Conservation (phyloP, 2,329 filamentous ascomycete species). For the Talaromyces sp. region DNA sequence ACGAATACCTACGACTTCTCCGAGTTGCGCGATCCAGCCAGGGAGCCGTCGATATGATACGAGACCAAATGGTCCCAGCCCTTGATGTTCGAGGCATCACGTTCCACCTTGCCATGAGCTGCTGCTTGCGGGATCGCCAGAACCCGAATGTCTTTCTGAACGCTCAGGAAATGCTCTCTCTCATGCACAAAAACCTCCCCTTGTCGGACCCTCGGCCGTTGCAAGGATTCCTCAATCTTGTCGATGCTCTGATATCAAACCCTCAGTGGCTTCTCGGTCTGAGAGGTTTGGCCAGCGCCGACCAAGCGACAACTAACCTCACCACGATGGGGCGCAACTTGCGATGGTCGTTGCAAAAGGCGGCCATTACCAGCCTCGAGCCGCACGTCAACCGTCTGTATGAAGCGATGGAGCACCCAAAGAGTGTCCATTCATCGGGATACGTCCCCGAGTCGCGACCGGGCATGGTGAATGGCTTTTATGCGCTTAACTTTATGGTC, state of each 20-base stretch:
- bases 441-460: conserved; percentile 9
- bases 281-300: conserved; percentile 19
- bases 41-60: conserved; percentile 56
- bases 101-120: conserved; percentile 67
- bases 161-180: conserved; percentile 59
- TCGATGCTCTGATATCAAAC: conserved; percentile 21
- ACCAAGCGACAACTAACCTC: conserved; percentile 15
- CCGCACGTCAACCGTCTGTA: conserved; percentile 24
- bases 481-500: conserved; percentile 19
- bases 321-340: conserved; percentile 22
- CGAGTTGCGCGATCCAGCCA: conserved; percentile 61
- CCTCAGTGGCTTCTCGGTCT: conserved; percentile 25
- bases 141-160: conserved; percentile 65
- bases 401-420: conserved; percentile 21
- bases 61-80: conserved; percentile 45
- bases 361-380: conserved; percentile 21
- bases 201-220: conserved; percentile 27
- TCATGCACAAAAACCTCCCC: conserved; percentile 47
- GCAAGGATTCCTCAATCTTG: conserved; percentile 24
- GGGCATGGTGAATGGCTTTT: conserved; percentile 20
- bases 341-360: conserved; percentile 19
- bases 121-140: conserved; percentile 70
- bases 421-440: conserved; percentile 2
- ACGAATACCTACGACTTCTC: conserved; percentile 63
- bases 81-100: conserved; percentile 46